A percentile compares a stretch with the other conserved stretches of the same genome.
Evolutionary conservation across 1,284 basidiomycete species (phyloP).

Genomic region (Tylopilus sp.): DNA sequence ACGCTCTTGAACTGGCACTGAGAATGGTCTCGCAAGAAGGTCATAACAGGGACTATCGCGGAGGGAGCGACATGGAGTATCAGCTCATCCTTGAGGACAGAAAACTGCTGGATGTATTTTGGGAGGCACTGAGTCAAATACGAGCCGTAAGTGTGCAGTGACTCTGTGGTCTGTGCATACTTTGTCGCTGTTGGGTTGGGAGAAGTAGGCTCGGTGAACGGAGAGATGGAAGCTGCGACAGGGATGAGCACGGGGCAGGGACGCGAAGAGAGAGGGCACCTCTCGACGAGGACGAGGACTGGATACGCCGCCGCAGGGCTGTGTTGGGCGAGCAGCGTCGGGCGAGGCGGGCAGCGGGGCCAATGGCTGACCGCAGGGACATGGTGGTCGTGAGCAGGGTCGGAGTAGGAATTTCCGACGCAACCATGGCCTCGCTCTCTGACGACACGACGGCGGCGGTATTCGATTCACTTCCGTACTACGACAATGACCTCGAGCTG

Average conservation of each 20-base stretch:
- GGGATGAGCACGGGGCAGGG: conserved; percentile 12
- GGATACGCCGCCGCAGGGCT: conserved; percentile 15
- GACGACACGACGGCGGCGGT: conserved; percentile 28
- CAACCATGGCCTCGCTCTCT: conserved; percentile 17
- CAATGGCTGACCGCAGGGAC: conserved; percentile 47
- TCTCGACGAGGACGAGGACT: conserved; percentile 27
- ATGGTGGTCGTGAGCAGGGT: conserved; percentile 34
- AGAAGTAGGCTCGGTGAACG: conserved; percentile 85
- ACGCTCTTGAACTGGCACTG: conserved; percentile 93
- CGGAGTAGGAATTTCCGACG: conserved; percentile 29
- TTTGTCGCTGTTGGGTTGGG: conserved; percentile 76
- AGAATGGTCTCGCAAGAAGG: conserved; percentile 94
- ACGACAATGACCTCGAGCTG: conserved; percentile 87
- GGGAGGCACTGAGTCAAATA: conserved; percentile 90
- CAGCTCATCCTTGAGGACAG: conserved; percentile 96
- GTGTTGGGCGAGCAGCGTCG: conserved; percentile 12
- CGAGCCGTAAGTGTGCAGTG: conserved; percentile 86
- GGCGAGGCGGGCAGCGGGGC: conserved; percentile 40
- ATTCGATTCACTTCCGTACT: conserved; percentile 91
- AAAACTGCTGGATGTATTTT: conserved; percentile 96
- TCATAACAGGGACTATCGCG: conserved; percentile 82
- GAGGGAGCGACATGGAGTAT: conserved; percentile 86
- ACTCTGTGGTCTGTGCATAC: conserved; percentile 69
- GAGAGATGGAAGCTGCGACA: conserved; percentile 61
- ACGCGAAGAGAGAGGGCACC: conserved; percentile 38